These are phyloP conservation scores for Trifolium fragiferum DNA, from an alignment of 306 rosid species.

Conservation along the genomic window DNA sequence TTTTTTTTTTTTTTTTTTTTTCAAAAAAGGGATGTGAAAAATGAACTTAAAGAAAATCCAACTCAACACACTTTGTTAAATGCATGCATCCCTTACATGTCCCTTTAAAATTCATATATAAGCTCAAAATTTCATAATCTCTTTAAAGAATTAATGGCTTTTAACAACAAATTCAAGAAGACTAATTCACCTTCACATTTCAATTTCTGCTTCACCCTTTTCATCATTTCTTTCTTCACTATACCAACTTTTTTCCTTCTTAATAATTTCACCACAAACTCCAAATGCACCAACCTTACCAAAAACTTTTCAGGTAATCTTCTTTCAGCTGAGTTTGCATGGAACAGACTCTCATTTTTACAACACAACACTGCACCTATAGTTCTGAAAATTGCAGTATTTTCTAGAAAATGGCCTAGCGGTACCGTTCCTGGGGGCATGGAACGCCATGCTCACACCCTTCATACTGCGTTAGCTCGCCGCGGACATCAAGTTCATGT, in stretches of 20 bases:
- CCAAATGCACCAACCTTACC: slow-evolving; percentile 62
- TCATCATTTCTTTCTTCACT: slow-evolving; percentile 76
- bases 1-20: slow-evolving; percentile 43
- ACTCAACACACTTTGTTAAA: slow-evolving; percentile 53
- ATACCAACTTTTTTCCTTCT: slow-evolving; percentile 74
- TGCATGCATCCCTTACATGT: slow-evolving; percentile 52
- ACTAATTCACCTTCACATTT: slow-evolving; percentile 48
- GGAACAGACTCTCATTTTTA: slow-evolving; percentile 74
- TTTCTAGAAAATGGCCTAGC: slow-evolving; percentile 93
- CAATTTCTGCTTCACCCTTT: slow-evolving; percentile 68
- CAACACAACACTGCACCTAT: slow-evolving; percentile 45
- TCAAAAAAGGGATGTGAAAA: slow-evolving; percentile 58
- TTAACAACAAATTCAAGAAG: slow-evolving; percentile 63
- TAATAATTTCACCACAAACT: slow-evolving; percentile 59
- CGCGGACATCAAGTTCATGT: slow-evolving; percentile 89
- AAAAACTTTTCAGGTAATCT: slow-evolving; percentile 82
- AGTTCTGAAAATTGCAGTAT: slow-evolving; percentile 78
- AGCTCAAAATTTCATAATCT: slow-evolving; percentile 33
- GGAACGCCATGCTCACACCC: slow-evolving; percentile 95
- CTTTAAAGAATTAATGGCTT: slow-evolving; percentile 59
- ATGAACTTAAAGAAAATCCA: slow-evolving; percentile 52
- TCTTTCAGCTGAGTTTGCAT: slow-evolving; percentile 68
- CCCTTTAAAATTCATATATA: slow-evolving; percentile 14
- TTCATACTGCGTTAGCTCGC: slow-evolving; percentile 75
- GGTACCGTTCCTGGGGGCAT: slow-evolving; percentile 89